A percentile compares a stretch with the other conserved stretches of the same genome.
Evolutionary conservation across 169 alveolate genomes (phyloP).

Genomic region (Cryptosporidium ubiquitum): DNA sequence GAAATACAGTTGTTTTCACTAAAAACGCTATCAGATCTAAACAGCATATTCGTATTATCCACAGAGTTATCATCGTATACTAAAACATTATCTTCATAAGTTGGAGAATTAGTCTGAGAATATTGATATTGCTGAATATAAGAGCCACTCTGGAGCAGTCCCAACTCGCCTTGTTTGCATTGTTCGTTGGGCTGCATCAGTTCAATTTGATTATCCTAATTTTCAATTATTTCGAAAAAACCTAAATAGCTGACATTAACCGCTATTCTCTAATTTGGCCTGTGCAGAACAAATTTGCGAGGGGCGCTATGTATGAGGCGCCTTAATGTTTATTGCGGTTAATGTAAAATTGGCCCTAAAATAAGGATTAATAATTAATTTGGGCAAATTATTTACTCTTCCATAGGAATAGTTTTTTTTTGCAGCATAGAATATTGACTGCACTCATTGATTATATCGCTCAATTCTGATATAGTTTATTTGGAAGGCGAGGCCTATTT

Average conservation of each 20-base stretch:
- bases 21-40: slow-evolving; percentile 59
- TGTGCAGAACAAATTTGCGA: slow-evolving; percentile 4
- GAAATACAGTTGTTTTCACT: slow-evolving; percentile 26
- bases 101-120: slow-evolving; percentile 12
- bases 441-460: slow-evolving; percentile 5
- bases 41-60: not conserved
- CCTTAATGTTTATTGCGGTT: not conserved
- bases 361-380: not conserved
- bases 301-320: slow-evolving; percentile 26
- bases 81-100: slow-evolving; percentile 23
- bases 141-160: slow-evolving; percentile 14
- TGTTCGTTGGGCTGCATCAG: slow-evolving; percentile 17
- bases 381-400: slow-evolving; percentile 12
- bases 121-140: slow-evolving; percentile 46
- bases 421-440: slow-evolving; percentile 3
- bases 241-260: not conserved
- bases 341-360: slow-evolving; percentile 9
- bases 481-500: not conserved
- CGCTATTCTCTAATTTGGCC: slow-evolving; percentile 15
- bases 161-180: slow-evolving; percentile 18
- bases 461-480: not conserved
- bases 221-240: not conserved
- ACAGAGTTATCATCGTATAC: slow-evolving; percentile 2
- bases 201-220: not conserved
- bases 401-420: not conserved